Evolutionary conservation across 768 basidiomycete species (phyloP).

Genomic region (Asterophora lycoperdoides): DNA sequence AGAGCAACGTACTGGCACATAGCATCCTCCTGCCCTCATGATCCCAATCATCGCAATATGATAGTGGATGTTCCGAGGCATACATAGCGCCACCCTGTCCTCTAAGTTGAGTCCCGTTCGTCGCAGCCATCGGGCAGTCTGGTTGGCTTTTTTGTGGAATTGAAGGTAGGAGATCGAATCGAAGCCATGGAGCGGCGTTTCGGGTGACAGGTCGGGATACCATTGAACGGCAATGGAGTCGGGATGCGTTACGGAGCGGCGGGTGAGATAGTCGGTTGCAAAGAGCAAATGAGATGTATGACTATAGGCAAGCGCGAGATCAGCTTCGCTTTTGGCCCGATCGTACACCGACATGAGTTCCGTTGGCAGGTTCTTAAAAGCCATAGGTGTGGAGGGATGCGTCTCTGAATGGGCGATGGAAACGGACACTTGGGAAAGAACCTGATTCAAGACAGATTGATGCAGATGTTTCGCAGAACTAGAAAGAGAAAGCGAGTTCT

Average conservation of each 20-base stretch:
- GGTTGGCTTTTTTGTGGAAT: conserved; percentile 34
- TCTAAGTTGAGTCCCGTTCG: conserved; percentile 30
- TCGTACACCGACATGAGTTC: conserved; percentile 25
- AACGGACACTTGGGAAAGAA: conserved; percentile 23
- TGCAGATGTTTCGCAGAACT: conserved; percentile 12
- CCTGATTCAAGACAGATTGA: conserved; percentile 21
- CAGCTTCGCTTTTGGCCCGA: conserved; percentile 18
- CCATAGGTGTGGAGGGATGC: conserved; percentile 12
- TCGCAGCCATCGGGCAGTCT: conserved; percentile 39
- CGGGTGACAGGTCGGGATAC: conserved; percentile 26
- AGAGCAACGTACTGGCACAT: conserved; percentile 39
- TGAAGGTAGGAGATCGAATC: conserved; percentile 34
- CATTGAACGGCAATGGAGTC: conserved; percentile 25
- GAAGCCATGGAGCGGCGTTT: conserved; percentile 4
- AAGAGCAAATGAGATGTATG: conserved; percentile 20
- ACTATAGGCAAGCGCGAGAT: conserved; percentile 20
- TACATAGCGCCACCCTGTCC: conserved; percentile 43
- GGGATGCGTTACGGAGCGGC: conserved; percentile 22
- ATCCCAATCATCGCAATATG: conserved; percentile 41
- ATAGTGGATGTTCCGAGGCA: conserved; percentile 37
- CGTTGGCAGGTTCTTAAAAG: conserved; percentile 15
- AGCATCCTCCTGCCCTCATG: conserved; percentile 46
- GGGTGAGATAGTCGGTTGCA: conserved; percentile 28
- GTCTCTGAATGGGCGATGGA: conserved; percentile 16
- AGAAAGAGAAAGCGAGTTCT: conserved; percentile 11